Evolutionary conservation across 2,329 filamentous ascomycete species (phyloP), one percentile per base, ranked within the genome.

Genomic region (Epichloe aotearoae): DNA sequence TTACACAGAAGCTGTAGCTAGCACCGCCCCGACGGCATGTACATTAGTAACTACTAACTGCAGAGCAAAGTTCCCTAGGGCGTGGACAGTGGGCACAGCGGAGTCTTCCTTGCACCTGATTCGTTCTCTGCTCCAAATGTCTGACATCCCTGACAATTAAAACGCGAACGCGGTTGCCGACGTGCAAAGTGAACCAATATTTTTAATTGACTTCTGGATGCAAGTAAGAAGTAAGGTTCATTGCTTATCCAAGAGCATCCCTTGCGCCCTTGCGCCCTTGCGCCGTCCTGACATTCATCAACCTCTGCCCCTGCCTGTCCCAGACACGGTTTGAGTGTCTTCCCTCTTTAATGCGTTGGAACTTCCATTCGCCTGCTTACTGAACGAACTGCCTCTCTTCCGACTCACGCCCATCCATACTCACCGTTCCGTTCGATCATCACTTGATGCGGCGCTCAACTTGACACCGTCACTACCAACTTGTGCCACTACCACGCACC

Each of bases 161-260:
- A 57, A 64, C 62, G 62, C 62, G 62, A 62, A 64, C 62, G 62
- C 62, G 62, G 55, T 58, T 23, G 43, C 38, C 51, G 38, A 44
- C 50, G 46, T 46, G 50, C 34, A 39, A 43, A 26, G 36, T 33
- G 15, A 44, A 34, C 50, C 5, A 14, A 53, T 54, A 59, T 47
- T 52, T 50, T 52, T 44, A 26, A 54, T 50, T 48, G 40, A 47
- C 19, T 36, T 49, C 26, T 34, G 34, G 30, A 34, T 17, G 46
- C 30, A 33, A 7, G 20, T 5, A 20, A 37, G 40, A 33, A 7
- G 11, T 10, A 20, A 43, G 40, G 33, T 8, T 44, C 19, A 36
- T 37, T 17, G 20, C 33, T 19, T 33, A n/a, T 4, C 30, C 34
- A 4, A 23, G 37, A 30, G 47, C 34, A 44, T 44, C 47, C 20